phyloP scores from a whole-genome alignment of 176 grass and related monocot genomes.

The Triticum urartu region DNA sequence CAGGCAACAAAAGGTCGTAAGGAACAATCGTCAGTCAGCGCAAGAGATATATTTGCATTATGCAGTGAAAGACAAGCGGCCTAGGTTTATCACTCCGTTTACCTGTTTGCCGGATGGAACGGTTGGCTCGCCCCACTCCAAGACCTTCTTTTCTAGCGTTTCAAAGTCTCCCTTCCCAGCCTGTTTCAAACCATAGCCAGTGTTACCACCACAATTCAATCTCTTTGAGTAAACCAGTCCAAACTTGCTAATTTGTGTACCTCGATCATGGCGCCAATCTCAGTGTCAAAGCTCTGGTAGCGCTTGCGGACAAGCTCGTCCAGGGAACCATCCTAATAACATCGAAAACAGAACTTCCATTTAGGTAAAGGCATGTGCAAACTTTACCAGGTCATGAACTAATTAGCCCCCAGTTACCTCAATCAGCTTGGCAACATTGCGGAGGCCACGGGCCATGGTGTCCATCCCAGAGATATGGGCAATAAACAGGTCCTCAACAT shows the following conservation, averaged over 20 bases:
- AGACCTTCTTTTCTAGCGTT: constrained; percentile 76
- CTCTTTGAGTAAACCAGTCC: background rate
- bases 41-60: background rate
- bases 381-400: background rate
- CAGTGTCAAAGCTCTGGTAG: constrained; percentile 90
- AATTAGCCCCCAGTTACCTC: constrained; percentile 54
- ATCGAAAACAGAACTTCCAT: background rate
- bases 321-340: constrained; percentile 82
- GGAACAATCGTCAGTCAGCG: background rate
- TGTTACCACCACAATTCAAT: background rate
- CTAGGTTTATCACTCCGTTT: background rate
- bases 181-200: constrained; percentile 38
- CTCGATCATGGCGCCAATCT: constrained; percentile 80
- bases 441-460: constrained; percentile 82
- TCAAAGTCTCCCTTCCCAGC: constrained; percentile 85
- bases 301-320: constrained; percentile 85
- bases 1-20: background rate
- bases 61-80: background rate
- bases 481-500: constrained; percentile 93
- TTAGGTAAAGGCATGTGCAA: background rate
- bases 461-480: constrained; percentile 99
- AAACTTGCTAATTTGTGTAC: constrained; percentile 25
- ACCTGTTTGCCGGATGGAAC: constrained; percentile 92
- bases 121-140: constrained; percentile 89
- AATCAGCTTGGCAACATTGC: constrained; percentile 73